Percentiles rank a stretch among this genome's conserved stretches.
Conservation (phyloP, 2,329 filamentous ascomycete species). For the Talaromyces piceae region DNA sequence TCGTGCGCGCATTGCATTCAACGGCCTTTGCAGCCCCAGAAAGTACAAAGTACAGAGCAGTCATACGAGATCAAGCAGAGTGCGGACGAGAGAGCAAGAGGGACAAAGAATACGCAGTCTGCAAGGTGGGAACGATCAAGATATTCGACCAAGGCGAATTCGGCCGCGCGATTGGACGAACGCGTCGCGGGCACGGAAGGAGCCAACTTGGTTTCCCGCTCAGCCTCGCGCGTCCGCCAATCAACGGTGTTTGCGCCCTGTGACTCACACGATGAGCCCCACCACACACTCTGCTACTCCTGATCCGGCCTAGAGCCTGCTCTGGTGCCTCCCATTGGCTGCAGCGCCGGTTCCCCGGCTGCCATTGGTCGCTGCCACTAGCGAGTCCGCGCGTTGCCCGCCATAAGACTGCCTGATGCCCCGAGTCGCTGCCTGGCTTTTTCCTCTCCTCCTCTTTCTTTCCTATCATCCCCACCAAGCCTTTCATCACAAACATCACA, state of each 20-base stretch:
- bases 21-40: too few species aligned
- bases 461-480: slow-evolving; percentile 14
- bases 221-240: slow-evolving; percentile 6
- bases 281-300: neutral
- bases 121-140: too few species aligned
- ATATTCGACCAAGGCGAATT: too few species aligned
- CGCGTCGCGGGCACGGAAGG: neutral
- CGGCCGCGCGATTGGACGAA: too few species aligned
- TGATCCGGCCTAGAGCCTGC: neutral
- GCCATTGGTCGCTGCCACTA: neutral
- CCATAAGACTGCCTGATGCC: slow-evolving; percentile 34
- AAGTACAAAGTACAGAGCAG: too few species aligned
- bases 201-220: neutral
- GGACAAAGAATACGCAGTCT: too few species aligned
- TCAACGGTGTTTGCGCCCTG: neutral
- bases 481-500: slow-evolving; percentile 3
- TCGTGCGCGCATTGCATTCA: too few species aligned
- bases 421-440: slow-evolving; percentile 29
- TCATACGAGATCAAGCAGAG: too few species aligned
- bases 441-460: slow-evolving; percentile 12
- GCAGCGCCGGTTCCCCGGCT: neutral
- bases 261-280: slow-evolving; percentile 8
- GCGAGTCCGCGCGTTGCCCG: slow-evolving; percentile 3
- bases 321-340: neutral
- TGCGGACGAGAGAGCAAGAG: too few species aligned